Conservation (phyloP, 2,329 filamentous ascomycete species). For the Fusarium robinianum region DNA sequence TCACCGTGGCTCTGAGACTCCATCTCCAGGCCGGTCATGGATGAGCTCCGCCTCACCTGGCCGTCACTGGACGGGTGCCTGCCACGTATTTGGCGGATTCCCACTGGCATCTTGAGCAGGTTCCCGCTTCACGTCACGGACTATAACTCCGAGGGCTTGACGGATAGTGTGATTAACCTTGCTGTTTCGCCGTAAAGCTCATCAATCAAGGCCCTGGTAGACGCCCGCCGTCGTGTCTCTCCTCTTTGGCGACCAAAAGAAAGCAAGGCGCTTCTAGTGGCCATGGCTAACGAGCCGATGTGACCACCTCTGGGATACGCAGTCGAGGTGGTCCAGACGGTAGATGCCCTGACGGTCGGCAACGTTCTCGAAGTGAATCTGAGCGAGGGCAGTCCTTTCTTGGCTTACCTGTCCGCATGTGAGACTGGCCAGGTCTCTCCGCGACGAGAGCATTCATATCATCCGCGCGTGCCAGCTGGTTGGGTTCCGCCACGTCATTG, state of each 20-base stretch:
- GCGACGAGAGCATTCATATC: conserved; percentile 47
- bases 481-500: conserved; percentile 11
- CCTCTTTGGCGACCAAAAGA: too few species aligned
- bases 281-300: conserved; percentile 31
- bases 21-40: conserved; percentile 34
- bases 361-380: conserved; percentile 25
- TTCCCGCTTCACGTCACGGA: conserved; percentile 45
- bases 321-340: conserved; percentile 19
- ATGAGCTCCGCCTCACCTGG: conserved; percentile 32
- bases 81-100: conserved; percentile 44
- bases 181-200: conserved; percentile 47
- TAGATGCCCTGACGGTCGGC: conserved; percentile 21
- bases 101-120: conserved; percentile 36
- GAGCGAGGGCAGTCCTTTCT: conserved; percentile 31
- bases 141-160: conserved; percentile 26
- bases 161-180: conserved; percentile 39
- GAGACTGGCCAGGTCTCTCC: conserved; percentile 36
- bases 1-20: conserved; percentile 43
- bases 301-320: conserved; percentile 21
- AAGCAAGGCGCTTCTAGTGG: conserved; percentile 32
- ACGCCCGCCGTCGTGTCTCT: conserved; percentile 15
- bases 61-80: conserved; percentile 13
- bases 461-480: conserved; percentile 14
- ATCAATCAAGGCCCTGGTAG: conserved; percentile 41
- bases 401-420: conserved; percentile 48